phyloP scores from a whole-genome alignment of 2,329 filamentous ascomycete genomes.

The Cordyceps fumosorosea region DNA sequence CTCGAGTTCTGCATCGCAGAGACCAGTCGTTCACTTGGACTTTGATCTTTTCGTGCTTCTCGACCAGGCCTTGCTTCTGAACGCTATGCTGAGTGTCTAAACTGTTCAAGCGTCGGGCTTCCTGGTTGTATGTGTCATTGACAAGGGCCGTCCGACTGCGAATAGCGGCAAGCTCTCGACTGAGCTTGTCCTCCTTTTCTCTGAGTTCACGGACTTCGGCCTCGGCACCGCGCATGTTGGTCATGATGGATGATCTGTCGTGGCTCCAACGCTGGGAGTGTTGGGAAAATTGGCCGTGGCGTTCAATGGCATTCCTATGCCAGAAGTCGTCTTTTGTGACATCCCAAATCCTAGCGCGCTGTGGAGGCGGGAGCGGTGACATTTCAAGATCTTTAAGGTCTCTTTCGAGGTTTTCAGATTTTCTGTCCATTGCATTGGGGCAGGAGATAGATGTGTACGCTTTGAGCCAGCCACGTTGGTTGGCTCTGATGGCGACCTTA shows the following conservation, averaged over 20 bases:
- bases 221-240: neutral
- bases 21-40: too few relatives aligned
- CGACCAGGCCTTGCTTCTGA: neutral
- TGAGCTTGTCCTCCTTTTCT: neutral
- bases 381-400: neutral
- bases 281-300: slow-evolving; percentile 19
- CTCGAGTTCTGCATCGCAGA: neutral
- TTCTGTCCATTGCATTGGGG: neutral
- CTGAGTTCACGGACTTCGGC: neutral
- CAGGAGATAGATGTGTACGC: neutral
- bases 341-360: slow-evolving; percentile 23
- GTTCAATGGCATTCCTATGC: slow-evolving; percentile 22
- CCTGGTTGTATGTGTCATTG: neutral
- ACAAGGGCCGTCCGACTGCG: neutral
- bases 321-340: slow-evolving; percentile 32
- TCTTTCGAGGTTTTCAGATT: neutral
- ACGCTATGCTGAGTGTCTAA: neutral
- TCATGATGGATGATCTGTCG: neutral
- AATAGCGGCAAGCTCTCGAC: neutral
- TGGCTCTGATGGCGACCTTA: neutral
- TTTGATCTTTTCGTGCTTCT: neutral
- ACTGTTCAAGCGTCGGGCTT: neutral
- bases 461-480: neutral
- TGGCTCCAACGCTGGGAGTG: slow-evolving; percentile 18
- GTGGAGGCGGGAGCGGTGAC: neutral